Percentiles rank a stretch among this genome's conserved stretches.
Conservation (phyloP, 78 protist genomes). For the Dictyostelium brefeldianum region DNA sequence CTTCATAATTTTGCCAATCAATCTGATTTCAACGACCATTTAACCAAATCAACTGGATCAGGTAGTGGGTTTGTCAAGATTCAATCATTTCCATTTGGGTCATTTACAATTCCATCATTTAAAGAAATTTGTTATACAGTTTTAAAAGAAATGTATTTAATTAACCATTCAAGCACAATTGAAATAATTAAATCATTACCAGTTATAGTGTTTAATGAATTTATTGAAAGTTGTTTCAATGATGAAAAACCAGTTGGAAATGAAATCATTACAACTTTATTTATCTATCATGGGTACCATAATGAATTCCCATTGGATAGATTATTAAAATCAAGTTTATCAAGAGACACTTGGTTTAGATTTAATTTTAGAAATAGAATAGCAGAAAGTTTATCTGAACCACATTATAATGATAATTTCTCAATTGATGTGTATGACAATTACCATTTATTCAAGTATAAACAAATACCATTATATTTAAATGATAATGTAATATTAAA, state of each 20-base stretch:
- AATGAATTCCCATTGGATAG: background rate
- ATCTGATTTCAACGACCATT: too few relatives aligned
- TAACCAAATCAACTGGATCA: too few relatives aligned
- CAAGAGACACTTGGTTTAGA: constrained; percentile 16
- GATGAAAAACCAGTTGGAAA: constrained; percentile 48
- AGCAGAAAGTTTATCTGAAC: background rate
- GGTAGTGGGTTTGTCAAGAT: too few relatives aligned
- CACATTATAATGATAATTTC: background rate
- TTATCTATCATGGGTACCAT: too few relatives aligned
- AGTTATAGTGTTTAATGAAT: background rate
- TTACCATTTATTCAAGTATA: background rate
- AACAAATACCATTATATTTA: background rate
- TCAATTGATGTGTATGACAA: constrained; percentile 40
- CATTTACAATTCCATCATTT: constrained; percentile 11
- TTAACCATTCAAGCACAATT: background rate
- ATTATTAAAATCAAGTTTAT: background rate
- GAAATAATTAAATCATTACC: constrained; percentile 7
- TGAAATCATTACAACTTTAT: background rate
- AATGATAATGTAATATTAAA: background rate
- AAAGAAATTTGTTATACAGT: constrained; percentile 24
- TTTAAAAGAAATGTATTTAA: constrained; percentile 28
- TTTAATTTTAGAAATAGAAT: background rate
- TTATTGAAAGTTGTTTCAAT: background rate
- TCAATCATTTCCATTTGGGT: background rate
- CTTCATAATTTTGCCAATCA: too few relatives aligned